Base-by-base conservation (phyloP, 768 basidiomycete species). In the Thelephora ganbajun region DNA sequence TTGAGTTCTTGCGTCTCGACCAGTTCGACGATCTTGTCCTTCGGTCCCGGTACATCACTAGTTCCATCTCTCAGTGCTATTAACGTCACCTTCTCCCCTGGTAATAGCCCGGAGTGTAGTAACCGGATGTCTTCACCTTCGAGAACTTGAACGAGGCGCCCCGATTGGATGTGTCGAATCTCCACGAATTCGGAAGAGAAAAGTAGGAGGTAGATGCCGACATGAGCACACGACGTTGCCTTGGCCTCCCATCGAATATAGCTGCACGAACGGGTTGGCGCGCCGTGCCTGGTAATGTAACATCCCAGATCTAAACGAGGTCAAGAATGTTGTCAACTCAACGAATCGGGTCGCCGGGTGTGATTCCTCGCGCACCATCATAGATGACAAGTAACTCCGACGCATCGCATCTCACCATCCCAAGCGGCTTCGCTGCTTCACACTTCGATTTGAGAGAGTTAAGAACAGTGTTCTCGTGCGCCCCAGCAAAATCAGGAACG, bases 211-310 rank as follows among this genome's bases (percentile, higher is more conserved):
- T 86, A 73, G 5, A 68, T 69, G 7, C 74, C 73, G 12, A 83
- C 77, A 41, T 74, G 62, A 9, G 78, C 73, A 56, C 71, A 90
- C 1, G 80, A 68, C 2, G 63, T 66, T 11, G 79, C 83, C 51
- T 70, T 77, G 49, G 72, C 73, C 64, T 91, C 88, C 88, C 88
- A 91, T 49, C 77, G 79, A 51, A 89, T 73, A 58, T 75, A 87
- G 0, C 73, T 70, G 3, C 66, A 69, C 39, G 70, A 70, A 35
- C 83, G 80, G 11, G 66, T 67, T 2, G 84, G 85, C 1, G 66
- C 59, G 2, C 88, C 88, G 51, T 77, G 69, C 48, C 76, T 80
- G 48, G 80, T 74, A 55, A 88, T 75, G 59, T 83, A 90, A 56
- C 77, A 85, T 12, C 87, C 88, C 35, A 88, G 63, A 23, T 72